phyloP scores from a whole-genome alignment of 805 yeast genomes.

The Starmerella roubikii region DNA sequence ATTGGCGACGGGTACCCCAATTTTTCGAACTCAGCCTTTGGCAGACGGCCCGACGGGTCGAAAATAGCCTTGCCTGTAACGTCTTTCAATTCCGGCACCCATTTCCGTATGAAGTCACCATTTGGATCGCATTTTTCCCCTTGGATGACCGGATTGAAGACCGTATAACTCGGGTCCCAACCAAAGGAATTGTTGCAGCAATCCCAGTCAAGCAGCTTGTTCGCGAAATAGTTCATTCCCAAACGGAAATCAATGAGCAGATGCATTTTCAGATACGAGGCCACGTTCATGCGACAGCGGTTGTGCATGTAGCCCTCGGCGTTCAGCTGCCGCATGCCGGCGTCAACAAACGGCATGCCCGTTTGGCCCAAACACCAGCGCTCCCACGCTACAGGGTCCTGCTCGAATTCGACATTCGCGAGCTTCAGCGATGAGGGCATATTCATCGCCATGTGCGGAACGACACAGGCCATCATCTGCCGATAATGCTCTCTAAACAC shows the following conservation, averaged over 20 bases:
- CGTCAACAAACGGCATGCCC: conserved; percentile 46
- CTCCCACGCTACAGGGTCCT: conserved; percentile 31
- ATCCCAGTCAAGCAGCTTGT: conserved; percentile 39
- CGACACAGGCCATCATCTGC: conserved; percentile 32
- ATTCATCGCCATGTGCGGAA: conserved; percentile 41
- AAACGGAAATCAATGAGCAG: conserved; percentile 41
- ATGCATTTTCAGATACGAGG: conserved; percentile 39
- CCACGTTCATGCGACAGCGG: conserved; percentile 41
- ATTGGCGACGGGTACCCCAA: conserved; percentile 16
- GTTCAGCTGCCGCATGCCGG: conserved; percentile 40
- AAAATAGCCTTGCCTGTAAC: conserved; percentile 26
- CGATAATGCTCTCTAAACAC: conserved; percentile 49
- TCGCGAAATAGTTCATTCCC: conserved; percentile 41
- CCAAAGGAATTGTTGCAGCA: conserved; percentile 44
- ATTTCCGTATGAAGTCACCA: conserved; percentile 34
- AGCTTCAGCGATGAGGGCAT: conserved; percentile 35
- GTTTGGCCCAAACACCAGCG: conserved; percentile 43
- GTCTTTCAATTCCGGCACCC: conserved; percentile 37
- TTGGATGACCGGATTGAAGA: conserved; percentile 40
- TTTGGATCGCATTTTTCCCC: conserved; percentile 36
- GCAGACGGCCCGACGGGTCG: conserved; percentile 25
- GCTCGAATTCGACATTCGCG: conserved; percentile 33
- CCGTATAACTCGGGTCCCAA: conserved; percentile 49
- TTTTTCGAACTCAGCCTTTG: conserved; percentile 11
- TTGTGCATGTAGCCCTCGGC: conserved; percentile 43